These are phyloP conservation scores for Trichocomaceae sp. DNA, from an alignment of 2,329 filamentous ascomycete genomes.

Conservation along the genomic window DNA sequence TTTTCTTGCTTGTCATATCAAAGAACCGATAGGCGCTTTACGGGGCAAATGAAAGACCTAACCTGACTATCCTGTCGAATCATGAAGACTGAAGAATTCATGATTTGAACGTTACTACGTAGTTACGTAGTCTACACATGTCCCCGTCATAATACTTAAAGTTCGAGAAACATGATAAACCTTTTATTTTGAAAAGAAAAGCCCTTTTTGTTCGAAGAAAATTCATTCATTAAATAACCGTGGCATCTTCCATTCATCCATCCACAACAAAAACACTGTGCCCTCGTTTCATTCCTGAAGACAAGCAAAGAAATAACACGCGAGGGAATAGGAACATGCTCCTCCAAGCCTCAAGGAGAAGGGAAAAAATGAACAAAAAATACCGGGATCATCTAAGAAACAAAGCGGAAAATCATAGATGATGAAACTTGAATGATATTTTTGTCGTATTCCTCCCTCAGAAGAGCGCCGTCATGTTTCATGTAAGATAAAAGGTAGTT, in stretches of 20 bases:
- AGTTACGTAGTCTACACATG: background rate
- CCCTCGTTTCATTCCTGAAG: background rate
- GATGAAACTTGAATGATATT: background rate
- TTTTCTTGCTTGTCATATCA: background rate
- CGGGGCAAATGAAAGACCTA: background rate
- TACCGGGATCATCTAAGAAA: background rate
- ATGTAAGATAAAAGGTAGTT: background rate
- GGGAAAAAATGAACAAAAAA: background rate
- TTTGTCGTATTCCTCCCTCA: background rate
- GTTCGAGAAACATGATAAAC: background rate
- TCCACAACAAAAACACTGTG: background rate
- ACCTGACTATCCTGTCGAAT: background rate
- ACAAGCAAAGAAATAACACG: background rate
- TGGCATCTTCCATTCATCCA: background rate
- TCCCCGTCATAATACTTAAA: background rate
- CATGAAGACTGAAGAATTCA: background rate
- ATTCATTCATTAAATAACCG: background rate
- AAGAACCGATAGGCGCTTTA: background rate
- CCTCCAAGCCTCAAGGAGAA: background rate
- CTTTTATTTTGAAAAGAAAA: background rate
- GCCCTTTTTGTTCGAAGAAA: background rate
- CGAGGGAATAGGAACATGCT: background rate
- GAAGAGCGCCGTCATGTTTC: background rate
- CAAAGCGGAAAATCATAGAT: background rate
- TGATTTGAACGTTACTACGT: background rate